Conservation (phyloP, 345 rosid species). For the Camelina sativa region DNA sequence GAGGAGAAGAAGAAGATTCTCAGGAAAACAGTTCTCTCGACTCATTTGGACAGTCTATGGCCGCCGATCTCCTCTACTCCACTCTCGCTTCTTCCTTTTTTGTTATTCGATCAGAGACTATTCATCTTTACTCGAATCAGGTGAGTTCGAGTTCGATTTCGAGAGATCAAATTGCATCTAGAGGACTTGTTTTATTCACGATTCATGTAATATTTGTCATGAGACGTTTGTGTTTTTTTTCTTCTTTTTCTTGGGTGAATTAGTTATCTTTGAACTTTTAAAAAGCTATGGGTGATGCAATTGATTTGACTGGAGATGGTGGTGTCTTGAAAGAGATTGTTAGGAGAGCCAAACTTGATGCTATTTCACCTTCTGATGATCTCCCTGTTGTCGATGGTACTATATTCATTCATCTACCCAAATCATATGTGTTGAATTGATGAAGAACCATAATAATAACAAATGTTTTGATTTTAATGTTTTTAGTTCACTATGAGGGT, state of each 20-base stretch:
- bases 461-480: neutral
- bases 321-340: constrained; percentile 73
- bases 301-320: constrained; percentile 81
- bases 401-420: neutral
- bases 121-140: constrained; percentile 2
- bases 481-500: constrained; percentile 85
- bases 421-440: neutral
- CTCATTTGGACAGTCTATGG: constrained; percentile 39
- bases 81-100: constrained; percentile 17
- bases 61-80: constrained; percentile 35
- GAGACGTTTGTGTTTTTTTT: neutral
- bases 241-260: neutral
- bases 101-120: neutral
- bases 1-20: constrained; percentile 3
- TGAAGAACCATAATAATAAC: constrained; percentile 1
- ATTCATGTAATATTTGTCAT: neutral
- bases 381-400: constrained; percentile 90
- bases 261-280: constrained; percentile 35
- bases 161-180: neutral
- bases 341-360: constrained; percentile 68
- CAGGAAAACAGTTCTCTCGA: neutral
- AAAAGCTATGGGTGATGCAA: constrained; percentile 58
- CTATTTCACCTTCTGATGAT: constrained; percentile 68
- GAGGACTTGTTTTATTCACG: neutral
- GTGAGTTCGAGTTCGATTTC: constrained; percentile 31